Evolutionary conservation across 2,329 filamentous ascomycete species (phyloP).

Genomic region (Penicillium sp.): DNA sequence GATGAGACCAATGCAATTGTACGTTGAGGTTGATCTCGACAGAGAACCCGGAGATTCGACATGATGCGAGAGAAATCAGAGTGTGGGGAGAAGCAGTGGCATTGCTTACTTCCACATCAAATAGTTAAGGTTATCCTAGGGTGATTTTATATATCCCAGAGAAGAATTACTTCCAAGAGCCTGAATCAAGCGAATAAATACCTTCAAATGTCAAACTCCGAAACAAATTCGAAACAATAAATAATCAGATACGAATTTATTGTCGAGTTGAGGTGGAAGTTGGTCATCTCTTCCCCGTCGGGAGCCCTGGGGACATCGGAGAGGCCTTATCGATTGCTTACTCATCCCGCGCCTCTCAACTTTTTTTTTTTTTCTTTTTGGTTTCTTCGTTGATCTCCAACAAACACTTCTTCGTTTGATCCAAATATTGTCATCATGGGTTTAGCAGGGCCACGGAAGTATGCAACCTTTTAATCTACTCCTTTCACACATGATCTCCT

Average conservation of each 20-base stretch:
- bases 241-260: neutral
- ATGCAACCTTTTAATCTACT: conserved; percentile 26
- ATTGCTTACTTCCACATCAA: conserved; percentile 1
- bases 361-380: conserved; percentile 9
- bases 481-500: neutral
- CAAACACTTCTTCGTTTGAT: neutral
- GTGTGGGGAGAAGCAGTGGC: conserved; percentile 1
- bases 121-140: neutral
- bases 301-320: neutral
- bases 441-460: conserved; percentile 68
- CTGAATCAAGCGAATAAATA: neutral
- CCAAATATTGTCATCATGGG: conserved; percentile 53
- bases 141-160: conserved; percentile 4
- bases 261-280: neutral
- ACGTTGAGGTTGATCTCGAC: conserved; percentile 82
- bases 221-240: neutral
- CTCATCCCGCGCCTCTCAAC: conserved; percentile 14
- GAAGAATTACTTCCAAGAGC: neutral
- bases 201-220: neutral
- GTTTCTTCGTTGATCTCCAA: conserved; percentile 2
- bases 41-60: conserved; percentile 70
- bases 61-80: conserved; percentile 31
- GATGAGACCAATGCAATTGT: conserved; percentile 81
- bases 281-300: neutral
- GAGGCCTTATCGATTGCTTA: conserved; percentile 22